Evolutionary conservation across 768 basidiomycete species (phyloP), one percentile per base, ranked within the genome.

Genomic region (Suillus hirtellus): DNA sequence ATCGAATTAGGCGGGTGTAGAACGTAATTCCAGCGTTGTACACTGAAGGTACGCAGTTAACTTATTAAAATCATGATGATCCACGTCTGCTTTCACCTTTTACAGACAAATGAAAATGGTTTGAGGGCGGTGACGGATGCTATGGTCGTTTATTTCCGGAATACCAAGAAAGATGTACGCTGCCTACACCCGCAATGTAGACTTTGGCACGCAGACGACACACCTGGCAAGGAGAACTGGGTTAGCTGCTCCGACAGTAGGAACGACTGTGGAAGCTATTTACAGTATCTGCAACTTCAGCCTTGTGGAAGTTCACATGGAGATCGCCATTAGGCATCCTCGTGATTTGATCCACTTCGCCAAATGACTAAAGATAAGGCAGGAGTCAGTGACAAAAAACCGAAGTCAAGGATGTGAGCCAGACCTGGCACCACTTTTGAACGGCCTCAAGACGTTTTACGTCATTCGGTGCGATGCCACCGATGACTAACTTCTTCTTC

Each of bases 211-310:
- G 86, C 63, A 93, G 75, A 46, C 91, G 89, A 70, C 90, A 93
- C 2, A 92, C 90, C 90, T 92, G 63, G 21, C 10, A 60, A 47
- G 38, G 38, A 63, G 14, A 35, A 17, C 27, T 70, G 62, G 68
- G 67, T 67, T 44, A 69, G 64, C 40, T 53, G 19, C 17, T 27
- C 42, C 37, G 54, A 65, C 34, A 12, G 8, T 15, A 52, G 17
- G 60, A 14, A 31, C 15, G 34, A 44, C 40, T 19, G 37, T 31
- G 53, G 11, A 44, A 35, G 35, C 12, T 59, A 79, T 87, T 34
- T 71, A 92, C 91, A 8, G 89, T 92, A 66, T 92, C 91, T 24
- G 91, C 91, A 11, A 93, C 90, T 63, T 92, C 90, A 58, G 87
- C 81, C 60, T 84, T 85, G 54, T 85, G 82, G 69, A 92, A 93